These are phyloP conservation scores for Globisporangium paddicum DNA, from an alignment of 352 stramenopile species.

Conservation along the genomic window DNA sequence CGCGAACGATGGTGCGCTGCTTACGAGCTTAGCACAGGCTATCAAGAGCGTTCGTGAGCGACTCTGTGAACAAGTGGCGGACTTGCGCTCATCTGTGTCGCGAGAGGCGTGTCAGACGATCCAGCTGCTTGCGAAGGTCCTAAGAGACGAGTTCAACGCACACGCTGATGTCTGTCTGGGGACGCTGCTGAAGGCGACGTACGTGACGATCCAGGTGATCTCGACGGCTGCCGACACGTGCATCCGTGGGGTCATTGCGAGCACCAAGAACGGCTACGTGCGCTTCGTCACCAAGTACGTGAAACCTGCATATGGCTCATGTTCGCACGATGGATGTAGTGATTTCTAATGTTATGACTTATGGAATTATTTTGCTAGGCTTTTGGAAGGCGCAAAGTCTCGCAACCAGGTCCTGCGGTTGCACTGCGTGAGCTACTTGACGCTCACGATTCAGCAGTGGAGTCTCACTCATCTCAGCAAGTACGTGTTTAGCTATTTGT, in stretches of 20 bases:
- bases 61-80: slow-evolving; percentile 64
- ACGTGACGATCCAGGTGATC: slow-evolving; percentile 85
- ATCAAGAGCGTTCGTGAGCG: slow-evolving; percentile 57
- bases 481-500: slow-evolving; percentile 27
- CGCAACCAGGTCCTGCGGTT: slow-evolving; percentile 70
- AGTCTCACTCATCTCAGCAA: slow-evolving; percentile 61
- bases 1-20: slow-evolving; percentile 18
- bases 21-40: slow-evolving; percentile 28
- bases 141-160: slow-evolving; percentile 71
- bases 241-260: slow-evolving; percentile 72
- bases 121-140: slow-evolving; percentile 43
- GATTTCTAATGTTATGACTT: neutral
- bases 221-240: slow-evolving; percentile 69
- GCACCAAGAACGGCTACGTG: slow-evolving; percentile 65
- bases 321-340: neutral
- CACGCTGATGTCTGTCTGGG: slow-evolving; percentile 72
- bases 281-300: slow-evolving; percentile 73
- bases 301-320: too few species aligned
- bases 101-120: slow-evolving; percentile 75
- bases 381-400: slow-evolving; percentile 71
- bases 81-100: slow-evolving; percentile 76
- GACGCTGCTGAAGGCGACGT: slow-evolving; percentile 79
- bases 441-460: slow-evolving; percentile 64
- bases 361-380: slow-evolving; percentile 23
- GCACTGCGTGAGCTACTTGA: slow-evolving; percentile 75